Conservation (phyloP, 169 alveolate species). For the Plasmodium knowlesi region DNA sequence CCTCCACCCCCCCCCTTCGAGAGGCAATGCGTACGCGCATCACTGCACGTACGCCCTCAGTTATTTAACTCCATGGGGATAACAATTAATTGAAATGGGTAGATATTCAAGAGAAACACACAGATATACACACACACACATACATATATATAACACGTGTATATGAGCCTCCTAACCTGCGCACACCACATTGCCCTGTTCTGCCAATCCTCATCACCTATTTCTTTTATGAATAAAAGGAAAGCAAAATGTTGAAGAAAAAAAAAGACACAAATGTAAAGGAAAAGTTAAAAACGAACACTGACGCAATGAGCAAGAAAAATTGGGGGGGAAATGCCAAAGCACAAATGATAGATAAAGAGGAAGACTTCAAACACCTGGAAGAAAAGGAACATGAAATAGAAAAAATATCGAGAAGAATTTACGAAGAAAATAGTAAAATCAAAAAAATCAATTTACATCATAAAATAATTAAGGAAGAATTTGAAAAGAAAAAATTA, state of each 20-base stretch:
- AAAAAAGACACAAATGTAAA: constrained; percentile 34
- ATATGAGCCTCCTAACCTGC: background rate
- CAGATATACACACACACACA: background rate
- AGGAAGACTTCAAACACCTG: constrained; percentile 35
- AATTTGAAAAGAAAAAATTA: constrained; percentile 60
- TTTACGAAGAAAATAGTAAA: constrained; percentile 74
- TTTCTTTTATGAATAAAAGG: background rate
- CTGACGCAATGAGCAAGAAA: constrained; percentile 12
- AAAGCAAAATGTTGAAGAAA: constrained; percentile 27
- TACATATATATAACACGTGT: background rate
- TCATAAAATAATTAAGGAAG: constrained; percentile 64
- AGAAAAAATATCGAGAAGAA: constrained; percentile 56
- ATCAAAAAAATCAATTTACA: constrained; percentile 68
- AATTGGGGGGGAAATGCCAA: background rate
- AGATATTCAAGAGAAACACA: background rate
- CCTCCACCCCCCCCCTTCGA: background rate
- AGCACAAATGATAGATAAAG: background rate
- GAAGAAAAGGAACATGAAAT: constrained; percentile 64
- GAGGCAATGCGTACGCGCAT: background rate
- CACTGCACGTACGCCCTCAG: background rate
- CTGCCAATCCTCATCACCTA: background rate
- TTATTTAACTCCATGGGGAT: background rate
- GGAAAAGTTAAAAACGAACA: constrained; percentile 22
- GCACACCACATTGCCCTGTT: background rate
- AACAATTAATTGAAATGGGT: background rate